Evolutionary conservation across 2,329 filamentous ascomycete species (phyloP), one percentile per base, ranked within the genome.

Genomic region (Dactylellina leptospora): DNA sequence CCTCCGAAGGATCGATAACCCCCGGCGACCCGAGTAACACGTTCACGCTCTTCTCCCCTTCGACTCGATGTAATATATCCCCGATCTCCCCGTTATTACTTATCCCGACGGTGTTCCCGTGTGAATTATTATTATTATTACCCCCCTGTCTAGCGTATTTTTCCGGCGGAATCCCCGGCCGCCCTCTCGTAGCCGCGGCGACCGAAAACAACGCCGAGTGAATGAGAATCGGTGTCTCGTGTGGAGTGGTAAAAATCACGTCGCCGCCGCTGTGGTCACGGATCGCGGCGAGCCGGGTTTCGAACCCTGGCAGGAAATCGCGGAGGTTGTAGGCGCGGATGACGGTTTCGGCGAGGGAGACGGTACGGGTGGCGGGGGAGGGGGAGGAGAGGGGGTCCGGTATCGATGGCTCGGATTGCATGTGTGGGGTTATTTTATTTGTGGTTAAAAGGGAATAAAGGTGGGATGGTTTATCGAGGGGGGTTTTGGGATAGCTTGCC

Each of bases 161-260:
- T 16, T 72, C 68, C 20, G 28, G 9, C n/a, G 59, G 9, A 22
- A 72, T 59, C 10, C 25, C 59, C 6, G 59, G 53, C 11, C 68
- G 36, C 2, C 68, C 68, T 36, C 47, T 48, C 16, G 59, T 53
- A 5, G 68, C 68, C 4, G 68, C 68, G 5, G 68, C 68, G 40
- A 64, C 25, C 6, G 59, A 36, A 28, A 72, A 72, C n/a, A 72
- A 11, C 5, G 59, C 59, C 0, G 22, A 4, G 33, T 33, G 50
- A 1, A 53, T 60, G 13, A n/a, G 42, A 3, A 64, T 48, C 11
- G 27, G 18, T n/a, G 36, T 13, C 8, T 50, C 56, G 36, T 56
- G 62, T 23, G 58, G 42, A 0, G 53, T 47, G 11, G 58, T 45
- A 25, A 62, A 61, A 4, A 44, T 51, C n/a, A 63, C 58, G 45